These are phyloP conservation scores for Podospora pseudocomata DNA, from an alignment of 495 filamentous ascomycete species.

Conservation along the genomic window DNA sequence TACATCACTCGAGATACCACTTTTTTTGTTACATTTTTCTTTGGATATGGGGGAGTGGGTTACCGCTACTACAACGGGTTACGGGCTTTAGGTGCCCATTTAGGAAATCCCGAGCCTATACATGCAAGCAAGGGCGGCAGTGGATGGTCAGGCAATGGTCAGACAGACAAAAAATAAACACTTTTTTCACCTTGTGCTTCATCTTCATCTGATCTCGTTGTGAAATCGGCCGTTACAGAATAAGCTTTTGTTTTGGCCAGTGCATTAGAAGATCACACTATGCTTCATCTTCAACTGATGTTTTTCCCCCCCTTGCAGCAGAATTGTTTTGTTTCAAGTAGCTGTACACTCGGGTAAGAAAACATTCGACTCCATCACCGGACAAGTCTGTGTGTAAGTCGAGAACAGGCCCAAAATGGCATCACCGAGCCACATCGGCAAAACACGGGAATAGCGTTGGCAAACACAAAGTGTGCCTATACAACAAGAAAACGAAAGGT, in stretches of 20 bases:
- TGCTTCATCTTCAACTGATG: constrained; percentile 4
- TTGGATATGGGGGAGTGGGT: background rate
- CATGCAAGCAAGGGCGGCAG: background rate
- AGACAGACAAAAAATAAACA: constrained; percentile 1
- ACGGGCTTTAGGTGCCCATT: background rate
- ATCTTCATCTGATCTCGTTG: constrained; percentile 2
- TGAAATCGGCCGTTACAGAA: background rate
- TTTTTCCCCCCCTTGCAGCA: background rate
- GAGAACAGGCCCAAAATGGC: background rate
- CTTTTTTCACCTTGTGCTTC: background rate
- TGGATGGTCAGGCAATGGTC: constrained; percentile 3
- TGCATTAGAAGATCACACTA: background rate
- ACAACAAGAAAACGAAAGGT: background rate
- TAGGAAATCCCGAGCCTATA: background rate
- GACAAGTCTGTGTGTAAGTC: constrained; percentile 6
- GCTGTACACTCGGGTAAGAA: background rate
- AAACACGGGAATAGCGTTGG: background rate
- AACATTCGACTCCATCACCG: background rate
- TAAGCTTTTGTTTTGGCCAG: background rate
- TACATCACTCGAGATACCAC: background rate
- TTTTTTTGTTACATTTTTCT: constrained; percentile 6
- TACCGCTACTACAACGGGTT: background rate
- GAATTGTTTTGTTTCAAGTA: background rate
- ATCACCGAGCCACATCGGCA: background rate
- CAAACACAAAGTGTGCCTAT: background rate